Evolutionary conservation across 2,329 filamentous ascomycete genomes (phyloP).

Genomic region (Colletotrichum somersetense): DNA sequence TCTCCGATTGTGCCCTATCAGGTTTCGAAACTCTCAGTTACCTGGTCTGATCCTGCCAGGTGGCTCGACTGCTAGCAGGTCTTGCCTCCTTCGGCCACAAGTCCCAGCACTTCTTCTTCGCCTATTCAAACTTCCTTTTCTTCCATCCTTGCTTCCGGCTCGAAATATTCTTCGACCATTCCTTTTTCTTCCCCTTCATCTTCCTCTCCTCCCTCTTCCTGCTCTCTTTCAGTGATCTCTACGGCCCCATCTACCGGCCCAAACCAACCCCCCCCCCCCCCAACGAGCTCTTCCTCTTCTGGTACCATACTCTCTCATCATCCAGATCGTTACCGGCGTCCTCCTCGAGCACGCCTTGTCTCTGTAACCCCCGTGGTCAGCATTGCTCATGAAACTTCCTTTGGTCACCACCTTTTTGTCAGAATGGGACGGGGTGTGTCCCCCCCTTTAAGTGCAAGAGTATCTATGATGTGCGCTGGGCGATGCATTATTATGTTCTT

Average conservation of each 20-base stretch:
- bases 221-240: background rate
- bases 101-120: background rate
- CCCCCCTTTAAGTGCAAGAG: too few species aligned
- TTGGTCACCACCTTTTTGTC: too few species aligned
- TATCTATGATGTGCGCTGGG: background rate
- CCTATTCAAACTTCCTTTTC: too few species aligned
- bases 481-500: background rate
- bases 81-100: background rate
- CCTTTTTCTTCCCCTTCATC: background rate
- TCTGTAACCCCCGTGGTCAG: too few species aligned
- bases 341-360: background rate
- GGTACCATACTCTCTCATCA: background rate
- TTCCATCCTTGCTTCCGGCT: background rate
- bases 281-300: background rate
- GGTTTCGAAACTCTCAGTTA: too few species aligned
- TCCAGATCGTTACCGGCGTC: background rate
- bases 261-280: too few species aligned
- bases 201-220: too few species aligned
- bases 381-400: too few species aligned
- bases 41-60: background rate
- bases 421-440: too few species aligned
- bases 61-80: background rate
- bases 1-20: background rate
- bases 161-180: too few species aligned
- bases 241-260: background rate